A percentile compares a stretch with the other conserved stretches of the same genome.
These are phyloP conservation scores for Coprinopsis sp. DNA, from an alignment of 768 basidiomycete species.

Conservation along the genomic window DNA sequence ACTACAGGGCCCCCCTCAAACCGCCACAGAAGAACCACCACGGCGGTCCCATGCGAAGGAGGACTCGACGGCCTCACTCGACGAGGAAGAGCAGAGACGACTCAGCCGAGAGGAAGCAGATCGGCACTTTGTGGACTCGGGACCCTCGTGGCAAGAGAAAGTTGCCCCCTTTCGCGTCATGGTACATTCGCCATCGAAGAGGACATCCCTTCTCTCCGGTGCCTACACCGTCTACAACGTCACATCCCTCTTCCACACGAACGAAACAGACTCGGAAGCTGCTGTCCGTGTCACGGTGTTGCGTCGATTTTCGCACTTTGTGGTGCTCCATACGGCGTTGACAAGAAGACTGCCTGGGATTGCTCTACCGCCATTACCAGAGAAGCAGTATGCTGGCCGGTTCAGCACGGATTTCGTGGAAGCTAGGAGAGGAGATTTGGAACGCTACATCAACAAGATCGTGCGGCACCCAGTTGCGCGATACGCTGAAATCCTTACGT, in stretches of 20 bases:
- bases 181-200: slow-evolving; percentile 79
- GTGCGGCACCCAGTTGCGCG: slow-evolving; percentile 73
- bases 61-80: slow-evolving; percentile 28
- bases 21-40: not conserved
- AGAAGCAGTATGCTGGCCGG: slow-evolving; percentile 79
- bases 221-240: slow-evolving; percentile 74
- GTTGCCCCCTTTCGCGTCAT: slow-evolving; percentile 67
- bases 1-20: slow-evolving; percentile 49
- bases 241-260: slow-evolving; percentile 61
- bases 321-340: slow-evolving; percentile 68
- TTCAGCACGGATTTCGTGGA: slow-evolving; percentile 83
- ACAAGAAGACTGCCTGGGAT: slow-evolving; percentile 68
- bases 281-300: slow-evolving; percentile 66
- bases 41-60: slow-evolving; percentile 24
- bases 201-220: slow-evolving; percentile 58
- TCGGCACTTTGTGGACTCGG: slow-evolving; percentile 64
- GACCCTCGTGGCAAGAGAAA: slow-evolving; percentile 70
- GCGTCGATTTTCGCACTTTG: slow-evolving; percentile 83
- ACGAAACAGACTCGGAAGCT: slow-evolving; percentile 21
- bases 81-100: slow-evolving; percentile 39
- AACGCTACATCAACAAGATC: slow-evolving; percentile 67
- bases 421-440: slow-evolving; percentile 74
- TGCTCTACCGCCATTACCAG: slow-evolving; percentile 75
- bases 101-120: slow-evolving; percentile 52
- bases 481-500: slow-evolving; percentile 74